phyloP scores from a whole-genome alignment of 202 grass and related monocot genomes.

The Digitaria exilis region DNA sequence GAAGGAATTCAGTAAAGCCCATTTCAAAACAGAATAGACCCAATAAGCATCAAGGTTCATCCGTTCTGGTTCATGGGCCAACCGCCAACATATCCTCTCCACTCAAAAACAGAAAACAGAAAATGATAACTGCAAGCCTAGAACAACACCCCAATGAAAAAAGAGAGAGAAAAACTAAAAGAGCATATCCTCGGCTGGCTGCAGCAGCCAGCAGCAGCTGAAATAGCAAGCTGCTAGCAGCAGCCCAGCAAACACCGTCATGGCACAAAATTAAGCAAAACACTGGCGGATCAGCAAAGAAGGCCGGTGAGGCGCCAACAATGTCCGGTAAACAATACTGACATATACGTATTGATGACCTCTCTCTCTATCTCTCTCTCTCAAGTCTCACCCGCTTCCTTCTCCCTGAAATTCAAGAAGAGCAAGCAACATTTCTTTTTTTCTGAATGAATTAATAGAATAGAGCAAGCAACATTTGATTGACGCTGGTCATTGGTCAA shows the following conservation, averaged over 20 bases:
- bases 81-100: not conserved
- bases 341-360: too few species aligned
- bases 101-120: too few species aligned
- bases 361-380: not conserved
- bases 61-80: not conserved
- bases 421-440: not conserved
- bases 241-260: too few species aligned
- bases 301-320: not conserved
- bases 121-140: too few species aligned
- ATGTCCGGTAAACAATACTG: not conserved
- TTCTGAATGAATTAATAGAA: too few species aligned
- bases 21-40: not conserved
- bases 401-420: not conserved
- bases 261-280: too few species aligned
- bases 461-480: not conserved
- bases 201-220: too few species aligned
- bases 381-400: too few species aligned
- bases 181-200: too few species aligned
- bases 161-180: too few species aligned
- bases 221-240: too few species aligned
- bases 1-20: not conserved
- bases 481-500: conserved; percentile 48
- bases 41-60: not conserved
- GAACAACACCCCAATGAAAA: too few species aligned
- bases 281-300: not conserved